Evolutionary conservation across 164 flowering plant genomes (phyloP), one percentile per base, ranked within the genome.

Genomic region (Malania oleifera): DNA sequence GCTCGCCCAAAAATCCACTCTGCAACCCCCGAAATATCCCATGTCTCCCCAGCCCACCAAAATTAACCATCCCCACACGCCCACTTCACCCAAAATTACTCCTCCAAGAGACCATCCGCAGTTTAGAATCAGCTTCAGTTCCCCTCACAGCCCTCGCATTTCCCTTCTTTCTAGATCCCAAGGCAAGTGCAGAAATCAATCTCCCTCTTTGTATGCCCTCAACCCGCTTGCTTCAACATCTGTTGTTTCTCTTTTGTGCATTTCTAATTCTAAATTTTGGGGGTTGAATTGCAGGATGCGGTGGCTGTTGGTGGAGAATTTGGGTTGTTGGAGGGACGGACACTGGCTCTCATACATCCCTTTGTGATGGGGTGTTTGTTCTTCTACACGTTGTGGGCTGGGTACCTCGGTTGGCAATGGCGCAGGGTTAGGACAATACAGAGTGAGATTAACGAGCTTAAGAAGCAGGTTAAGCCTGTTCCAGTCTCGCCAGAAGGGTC

Each of bases 341-440:
- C 83, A 2, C 68, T 81, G 24, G 84, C 98, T 0, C 79, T 92
- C 12, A 49, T 89, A 13, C 96, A 92, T 66, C 98, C 98, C 2
- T 7, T 77, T 22, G 93, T 77, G 35, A 84, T 92, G 96, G 75
- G 77, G 26, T 56, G 86, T 9, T 67, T 92, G 66, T 89, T 92
- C 69, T 34, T 76, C n/a, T 84, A 84, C 70, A 92, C 96, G 2
- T 56, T 92, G 65, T 89, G 82, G 78, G 83, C 91, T 25, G 96
- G 96, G 4, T 89, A 85, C 68, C 65, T 92, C 48, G 98, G 98
- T 1, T 92, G 98, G 98, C 96, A 92, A 64, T 92, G 98, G 98
- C 70, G 96, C 56, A 67, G 96, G n/a, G 89, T 87, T 2, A 59
- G 98, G 63, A 89, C 98, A 0, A 69, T 76, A 12, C 98, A 87